Base-by-base conservation (phyloP, 2,329 filamentous ascomycete genomes). In the Clonostachys sp. region DNA sequence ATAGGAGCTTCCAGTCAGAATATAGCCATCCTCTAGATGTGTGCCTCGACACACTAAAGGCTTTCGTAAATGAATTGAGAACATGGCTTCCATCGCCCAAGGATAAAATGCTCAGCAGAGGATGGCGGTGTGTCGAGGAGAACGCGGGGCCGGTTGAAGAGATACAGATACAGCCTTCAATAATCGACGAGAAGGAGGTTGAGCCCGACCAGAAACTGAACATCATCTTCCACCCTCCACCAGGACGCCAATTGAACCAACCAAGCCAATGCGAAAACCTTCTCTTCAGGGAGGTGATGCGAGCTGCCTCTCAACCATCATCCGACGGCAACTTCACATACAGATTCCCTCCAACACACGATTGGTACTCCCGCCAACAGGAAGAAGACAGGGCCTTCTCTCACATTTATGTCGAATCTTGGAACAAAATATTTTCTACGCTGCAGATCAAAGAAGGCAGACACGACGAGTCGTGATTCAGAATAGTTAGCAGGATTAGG, bases 311-410 rank as follows among this genome's bases (percentile, higher is more conserved):
- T 20, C 34, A 40, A 12, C n/a, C 12, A 34, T 10, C 41, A 14
- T 41, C 58, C 44, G 52, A 35, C 51, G 51, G 6, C 45, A 56
- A 24, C 17, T 48, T 34, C 42, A 44, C 20, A 12, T 79, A 70
- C 53, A 56, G 55, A 14, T 81, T 74, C 53, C 57, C 56, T 40
- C 68, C 74, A 9, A 82, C 79, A 2, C 50, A 64, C 50, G 61
- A 72, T 5, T 83, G 80, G 80, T 83, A 82, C 51, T 53, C 54
- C 5, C 62, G 71, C 36, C 73, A 78, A 51, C 53, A 64, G 20
- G 56, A 57, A 2, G 74, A 77, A 54, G 75, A 74, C 3, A 67
- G 77, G 17, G 71, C 68, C 1, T 78, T 67, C 47, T 71, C 72
- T 45, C 77, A 81, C 50, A 61, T 83, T 5, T 55, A 60, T 5